Evolutionary conservation across 1,284 basidiomycete species (phyloP).

Genomic region (Macrocystidia cucumis): DNA sequence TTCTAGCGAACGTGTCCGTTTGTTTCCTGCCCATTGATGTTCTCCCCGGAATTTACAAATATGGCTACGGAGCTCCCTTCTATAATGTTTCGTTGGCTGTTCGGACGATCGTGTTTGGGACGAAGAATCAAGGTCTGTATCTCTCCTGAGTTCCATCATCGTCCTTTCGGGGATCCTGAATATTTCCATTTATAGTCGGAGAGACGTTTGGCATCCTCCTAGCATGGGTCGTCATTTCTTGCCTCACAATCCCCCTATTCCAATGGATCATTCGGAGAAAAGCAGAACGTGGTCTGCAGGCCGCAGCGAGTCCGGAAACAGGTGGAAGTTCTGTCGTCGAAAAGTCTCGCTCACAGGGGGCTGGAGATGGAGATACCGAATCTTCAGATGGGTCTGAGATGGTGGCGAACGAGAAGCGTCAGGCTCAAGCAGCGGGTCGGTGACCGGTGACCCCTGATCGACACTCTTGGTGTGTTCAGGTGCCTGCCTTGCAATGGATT

Average conservation of each 20-base stretch:
- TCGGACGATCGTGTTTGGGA: conserved; percentile 61
- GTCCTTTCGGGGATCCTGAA: conserved; percentile 47
- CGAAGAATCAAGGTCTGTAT: conserved; percentile 48
- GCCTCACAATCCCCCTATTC: conserved; percentile 40
- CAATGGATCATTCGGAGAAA: conserved; percentile 25
- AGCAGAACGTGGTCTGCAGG: no score
- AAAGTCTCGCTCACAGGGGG: no score
- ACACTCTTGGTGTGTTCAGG: no score
- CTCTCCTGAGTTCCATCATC: conserved; percentile 1
- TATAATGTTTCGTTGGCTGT: conserved; percentile 59
- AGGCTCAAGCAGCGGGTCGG: no score
- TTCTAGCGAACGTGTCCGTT: conserved; percentile 60
- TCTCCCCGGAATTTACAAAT: conserved; percentile 58
- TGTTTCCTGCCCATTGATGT: conserved; percentile 57
- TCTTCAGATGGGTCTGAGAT: no score
- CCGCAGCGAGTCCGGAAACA: no score
- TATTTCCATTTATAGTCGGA: no score
- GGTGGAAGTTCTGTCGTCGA: no score
- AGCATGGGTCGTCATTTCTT: conserved; percentile 45
- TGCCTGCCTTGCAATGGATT: no score
- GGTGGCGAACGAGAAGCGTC: no score
- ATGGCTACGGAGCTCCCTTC: conserved; percentile 66
- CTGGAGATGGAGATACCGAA: no score
- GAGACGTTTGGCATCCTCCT: conserved; percentile 59
- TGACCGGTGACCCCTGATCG: no score